Evolutionary conservation across 441 rosid genomes (phyloP), one percentile per base, ranked within the genome.

Genomic region (Gossypium trilobum): DNA sequence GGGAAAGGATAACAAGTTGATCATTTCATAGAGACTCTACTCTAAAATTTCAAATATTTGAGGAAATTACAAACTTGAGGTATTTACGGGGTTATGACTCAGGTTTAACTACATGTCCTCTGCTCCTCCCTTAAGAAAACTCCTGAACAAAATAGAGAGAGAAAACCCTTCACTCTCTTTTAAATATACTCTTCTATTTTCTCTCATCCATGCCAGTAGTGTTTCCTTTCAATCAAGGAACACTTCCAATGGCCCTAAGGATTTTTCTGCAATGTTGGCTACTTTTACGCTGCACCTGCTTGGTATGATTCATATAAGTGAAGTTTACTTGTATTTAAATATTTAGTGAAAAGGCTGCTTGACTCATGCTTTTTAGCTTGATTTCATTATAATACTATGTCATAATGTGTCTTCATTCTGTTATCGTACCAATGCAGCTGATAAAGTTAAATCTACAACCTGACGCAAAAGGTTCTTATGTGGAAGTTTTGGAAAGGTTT

Each of bases 391-490:
- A 57, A 75, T 23, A 50, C 68, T 13, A 51, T 68, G 20, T 16
- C 6, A 36, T 44, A 7, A 4, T 52, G 46, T 67, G 8, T 52
- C 79, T 48, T 74, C 77, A 52, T 22, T 71, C 17, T 67, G 13
- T 67, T 17, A 14, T 70, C 75, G 44, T 80, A 56, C 77, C 48
- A 56, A 69, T 75, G 73, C 94, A 94, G 97, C 97, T 95, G 70
- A 79, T 92, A 78, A 92, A 86, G 88, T 81, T 94, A 80, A 92
- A 89, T 79, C 73, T 86, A 70, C 91, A 87, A 46, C 97, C 95
- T 23, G 97, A 94, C 87, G 84, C 91, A 39, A 89, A 85, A 80
- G 99, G 97, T 74, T 92, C 97, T 62, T 92, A 89, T 69, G 95
- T 92, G n/a, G 94, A 94, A 83, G 91, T 90, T 70, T 65, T 92